These are phyloP conservation scores for Earliella scabrosa DNA, from an alignment of 1,284 basidiomycete genomes.

Conservation along the genomic window DNA sequence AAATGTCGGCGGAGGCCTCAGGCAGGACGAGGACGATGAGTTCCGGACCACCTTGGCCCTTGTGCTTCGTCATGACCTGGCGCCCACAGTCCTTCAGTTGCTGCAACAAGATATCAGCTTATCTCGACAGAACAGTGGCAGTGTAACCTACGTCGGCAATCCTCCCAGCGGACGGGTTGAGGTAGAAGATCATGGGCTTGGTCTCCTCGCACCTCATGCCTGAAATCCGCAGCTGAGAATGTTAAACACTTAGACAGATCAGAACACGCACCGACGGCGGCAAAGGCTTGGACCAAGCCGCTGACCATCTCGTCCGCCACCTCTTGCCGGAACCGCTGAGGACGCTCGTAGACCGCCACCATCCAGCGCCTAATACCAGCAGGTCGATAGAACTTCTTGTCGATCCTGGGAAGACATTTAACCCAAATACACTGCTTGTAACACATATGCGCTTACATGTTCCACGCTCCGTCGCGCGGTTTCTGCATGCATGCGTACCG, in stretches of 20 bases:
- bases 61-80: slow-evolving; percentile 43
- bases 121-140: not conserved
- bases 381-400: slow-evolving; percentile 64
- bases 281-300: slow-evolving; percentile 51
- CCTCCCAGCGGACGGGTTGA: slow-evolving; percentile 56
- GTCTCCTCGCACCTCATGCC: slow-evolving; percentile 54
- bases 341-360: slow-evolving; percentile 66
- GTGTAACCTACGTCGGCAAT: slow-evolving; percentile 46
- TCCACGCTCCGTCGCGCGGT: slow-evolving; percentile 71
- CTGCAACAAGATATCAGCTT: slow-evolving; percentile 28
- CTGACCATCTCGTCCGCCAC: slow-evolving; percentile 53
- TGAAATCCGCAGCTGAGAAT: slow-evolving; percentile 27
- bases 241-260: not conserved
- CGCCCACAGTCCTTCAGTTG: slow-evolving; percentile 54
- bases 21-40: slow-evolving; percentile 74
- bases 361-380: slow-evolving; percentile 57
- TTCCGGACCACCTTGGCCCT: slow-evolving; percentile 44
- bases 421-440: not conserved
- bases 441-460: slow-evolving; percentile 65
- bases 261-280: slow-evolving; percentile 55
- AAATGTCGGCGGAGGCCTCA: slow-evolving; percentile 73
- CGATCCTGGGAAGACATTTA: slow-evolving; percentile 48
- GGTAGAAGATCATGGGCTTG: slow-evolving; percentile 50
- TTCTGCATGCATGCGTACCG: no score
- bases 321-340: slow-evolving; percentile 51